Evolutionary conservation across 345 rosid species (phyloP), one percentile per base, ranked within the genome.

Genomic region (Draba incana): DNA sequence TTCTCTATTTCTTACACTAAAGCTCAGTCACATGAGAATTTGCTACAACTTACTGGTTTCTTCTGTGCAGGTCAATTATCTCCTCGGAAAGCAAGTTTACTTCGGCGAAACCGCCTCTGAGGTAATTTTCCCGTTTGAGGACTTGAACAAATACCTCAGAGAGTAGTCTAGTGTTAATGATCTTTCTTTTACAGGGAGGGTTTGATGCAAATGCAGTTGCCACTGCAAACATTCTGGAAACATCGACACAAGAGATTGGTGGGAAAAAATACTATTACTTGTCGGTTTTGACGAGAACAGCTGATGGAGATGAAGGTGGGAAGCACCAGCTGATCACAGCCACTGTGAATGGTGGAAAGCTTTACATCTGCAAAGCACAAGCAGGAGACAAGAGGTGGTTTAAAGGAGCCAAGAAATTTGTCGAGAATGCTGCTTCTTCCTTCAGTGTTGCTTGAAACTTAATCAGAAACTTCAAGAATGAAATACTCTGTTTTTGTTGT

Each of bases 341-440:
- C 9, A 66, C 92, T 8, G 91, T 89, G 24, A 85, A 83, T 10
- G 82, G 76, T 61, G 98, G 96, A 0, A 89, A 89, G 81, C 91
- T 89, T 7, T 89, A 79, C 84, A 82, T 92, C 49, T 86, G 92
- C 87, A 92, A 90, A 83, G 97, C 97, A 10, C 98, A 90, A 66
- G 96, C 96, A 3, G 97, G 99, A 27, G 97, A 93, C 85, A 90
- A 92, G 86, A 88, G 98, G 77, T 92, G 98, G 98, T 92, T 92
- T 66, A 92, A 92, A 77, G 98, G 97, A 56, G 90, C 97, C 9
- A 86, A 79, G 53, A 92, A 77, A 78, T 90, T 69, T 13, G 90
- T 90, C 2, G 93, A 92, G 83, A 86, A 67, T 69, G 23, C 96
- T 11, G 80, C 86, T 3, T 74, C 57, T 77, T 90, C 92, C 37